These are phyloP conservation scores for Aspergillus ustus DNA, from an alignment of 2,329 filamentous ascomycete species.

Conservation along the genomic window DNA sequence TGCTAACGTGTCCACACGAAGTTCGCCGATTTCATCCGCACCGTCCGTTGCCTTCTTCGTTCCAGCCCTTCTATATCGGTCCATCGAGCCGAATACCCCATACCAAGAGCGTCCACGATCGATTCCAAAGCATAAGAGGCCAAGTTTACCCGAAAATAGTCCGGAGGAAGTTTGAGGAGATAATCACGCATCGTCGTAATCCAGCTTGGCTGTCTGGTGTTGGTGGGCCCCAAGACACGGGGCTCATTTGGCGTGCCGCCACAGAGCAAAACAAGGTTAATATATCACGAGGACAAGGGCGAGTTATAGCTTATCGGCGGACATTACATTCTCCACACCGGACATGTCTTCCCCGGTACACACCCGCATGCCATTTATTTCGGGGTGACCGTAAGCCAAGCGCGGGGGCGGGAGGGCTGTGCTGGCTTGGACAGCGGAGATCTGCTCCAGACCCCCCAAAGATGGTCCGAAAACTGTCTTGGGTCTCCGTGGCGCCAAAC, in stretches of 20 bases:
- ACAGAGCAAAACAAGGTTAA: slow-evolving; percentile 9
- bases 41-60: background rate
- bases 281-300: background rate
- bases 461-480: background rate
- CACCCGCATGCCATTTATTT: slow-evolving; percentile 2
- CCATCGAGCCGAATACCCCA: background rate
- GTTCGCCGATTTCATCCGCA: background rate
- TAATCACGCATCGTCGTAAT: background rate
- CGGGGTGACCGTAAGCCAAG: slow-evolving; percentile 12
- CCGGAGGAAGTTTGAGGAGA: background rate
- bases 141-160: background rate
- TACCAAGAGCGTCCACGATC: background rate
- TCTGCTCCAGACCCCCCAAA: background rate
- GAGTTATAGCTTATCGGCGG: slow-evolving; percentile 12
- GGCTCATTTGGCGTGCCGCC: slow-evolving; percentile 9
- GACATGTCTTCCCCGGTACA: slow-evolving; percentile 3
- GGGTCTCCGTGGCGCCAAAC: background rate
- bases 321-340: slow-evolving; percentile 2
- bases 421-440: slow-evolving; percentile 7
- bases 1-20: background rate
- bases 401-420: slow-evolving; percentile 6
- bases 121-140: background rate
- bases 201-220: slow-evolving; percentile 2
- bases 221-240: slow-evolving; percentile 3
- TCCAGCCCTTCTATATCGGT: background rate